Evolutionary conservation across 352 stramenopile genomes (phyloP).

Genomic region (Phytophthora agathidicida): DNA sequence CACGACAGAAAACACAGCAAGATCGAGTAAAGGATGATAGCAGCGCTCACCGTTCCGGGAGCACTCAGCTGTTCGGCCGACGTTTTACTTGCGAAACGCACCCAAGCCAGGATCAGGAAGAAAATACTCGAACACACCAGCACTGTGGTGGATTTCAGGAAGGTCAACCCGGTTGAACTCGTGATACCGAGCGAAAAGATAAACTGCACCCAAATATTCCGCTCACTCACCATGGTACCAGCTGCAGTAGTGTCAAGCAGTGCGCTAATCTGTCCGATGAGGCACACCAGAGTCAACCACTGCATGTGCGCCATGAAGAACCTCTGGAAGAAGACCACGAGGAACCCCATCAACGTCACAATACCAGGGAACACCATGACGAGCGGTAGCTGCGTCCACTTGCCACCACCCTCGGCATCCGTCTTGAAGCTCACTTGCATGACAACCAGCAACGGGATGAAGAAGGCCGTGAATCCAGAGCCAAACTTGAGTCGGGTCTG

Average conservation of each 20-base stretch:
- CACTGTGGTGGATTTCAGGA: constrained; percentile 70
- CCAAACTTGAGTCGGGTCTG: constrained; percentile 77
- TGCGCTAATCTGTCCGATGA: constrained; percentile 76
- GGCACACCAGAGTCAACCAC: constrained; percentile 63
- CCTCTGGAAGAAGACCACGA: constrained; percentile 64
- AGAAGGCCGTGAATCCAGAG: constrained; percentile 76
- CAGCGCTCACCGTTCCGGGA: constrained; percentile 71
- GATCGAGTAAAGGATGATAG: constrained; percentile 80
- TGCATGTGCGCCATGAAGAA: constrained; percentile 67
- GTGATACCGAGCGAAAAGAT: constrained; percentile 87
- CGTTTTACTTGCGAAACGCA: constrained; percentile 46
- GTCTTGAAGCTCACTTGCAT: constrained; percentile 89
- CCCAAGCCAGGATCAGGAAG: constrained; percentile 82
- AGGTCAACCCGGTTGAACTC: constrained; percentile 78
- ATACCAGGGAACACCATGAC: constrained; percentile 87
- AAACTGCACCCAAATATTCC: constrained; percentile 89
- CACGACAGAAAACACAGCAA: constrained; percentile 80
- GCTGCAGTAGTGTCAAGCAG: constrained; percentile 78
- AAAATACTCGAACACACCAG: constrained; percentile 64
- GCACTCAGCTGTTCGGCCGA: constrained; percentile 55
- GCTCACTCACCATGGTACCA: constrained; percentile 74
- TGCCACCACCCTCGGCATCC: constrained; percentile 46
- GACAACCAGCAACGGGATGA: constrained; percentile 86
- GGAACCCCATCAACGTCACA: constrained; percentile 75
- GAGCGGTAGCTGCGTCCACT: constrained; percentile 73